Evolutionary conservation across 2,329 filamentous ascomycete species (phyloP).

Genomic region (Bipolaris gigantea): DNA sequence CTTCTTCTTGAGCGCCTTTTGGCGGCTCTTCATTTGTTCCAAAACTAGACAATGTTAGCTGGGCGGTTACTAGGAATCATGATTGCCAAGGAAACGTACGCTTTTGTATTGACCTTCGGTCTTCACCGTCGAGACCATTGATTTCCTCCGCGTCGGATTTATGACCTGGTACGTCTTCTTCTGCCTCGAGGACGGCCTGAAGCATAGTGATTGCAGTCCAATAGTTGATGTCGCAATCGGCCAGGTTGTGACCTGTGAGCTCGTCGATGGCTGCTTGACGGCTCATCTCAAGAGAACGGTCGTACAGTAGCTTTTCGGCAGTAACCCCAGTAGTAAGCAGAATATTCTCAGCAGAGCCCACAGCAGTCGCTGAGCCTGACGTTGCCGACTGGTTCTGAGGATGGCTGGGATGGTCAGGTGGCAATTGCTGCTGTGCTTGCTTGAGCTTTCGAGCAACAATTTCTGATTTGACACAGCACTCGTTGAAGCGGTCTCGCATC

Average conservation of each 20-base stretch:
- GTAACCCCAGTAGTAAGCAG: constrained; percentile 85
- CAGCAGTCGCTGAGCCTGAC: constrained; percentile 58
- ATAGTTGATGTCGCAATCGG: constrained; percentile 89
- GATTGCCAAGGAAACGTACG: constrained; percentile 55
- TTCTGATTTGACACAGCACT: constrained; percentile 94
- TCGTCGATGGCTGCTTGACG: constrained; percentile 92
- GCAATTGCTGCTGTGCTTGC: constrained; percentile 81
- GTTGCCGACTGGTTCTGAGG: constrained; percentile 73
- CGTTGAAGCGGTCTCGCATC: constrained; percentile 92
- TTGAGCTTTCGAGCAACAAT: constrained; percentile 86
- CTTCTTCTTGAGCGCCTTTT: constrained; percentile 51
- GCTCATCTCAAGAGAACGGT: constrained; percentile 96
- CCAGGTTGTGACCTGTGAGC: constrained; percentile 85
- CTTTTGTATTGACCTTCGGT: constrained; percentile 72
- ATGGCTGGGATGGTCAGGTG: constrained; percentile 82
- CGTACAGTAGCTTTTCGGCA: constrained; percentile 97
- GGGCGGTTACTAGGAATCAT: neutral
- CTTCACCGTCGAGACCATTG: constrained; percentile 65
- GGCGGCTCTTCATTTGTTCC: constrained; percentile 49
- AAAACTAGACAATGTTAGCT: constrained; percentile 47
- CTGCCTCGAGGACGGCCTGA: constrained; percentile 87
- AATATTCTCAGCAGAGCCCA: constrained; percentile 75
- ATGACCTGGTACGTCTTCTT: constrained; percentile 60
- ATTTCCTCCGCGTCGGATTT: constrained; percentile 53
- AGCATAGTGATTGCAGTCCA: constrained; percentile 92